Evolutionary conservation across 1,139 yeast genomes (phyloP).

Genomic region (Saccharomyces hybrid): DNA sequence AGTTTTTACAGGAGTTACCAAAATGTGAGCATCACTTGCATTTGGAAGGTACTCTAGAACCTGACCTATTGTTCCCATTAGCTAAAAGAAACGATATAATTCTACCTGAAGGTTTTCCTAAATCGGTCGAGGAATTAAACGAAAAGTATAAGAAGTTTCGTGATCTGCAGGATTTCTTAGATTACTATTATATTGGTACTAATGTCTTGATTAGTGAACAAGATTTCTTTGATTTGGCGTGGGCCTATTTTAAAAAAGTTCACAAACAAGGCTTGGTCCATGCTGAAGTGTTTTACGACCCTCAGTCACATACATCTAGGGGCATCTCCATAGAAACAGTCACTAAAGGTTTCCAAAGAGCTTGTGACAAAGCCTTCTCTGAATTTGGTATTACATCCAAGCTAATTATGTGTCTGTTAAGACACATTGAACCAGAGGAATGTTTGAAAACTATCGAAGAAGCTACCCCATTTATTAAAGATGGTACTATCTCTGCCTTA

Average conservation of each 20-base stretch:
- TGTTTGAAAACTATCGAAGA: conserved; percentile 50
- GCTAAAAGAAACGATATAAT: conserved; percentile 52
- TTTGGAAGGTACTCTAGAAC: conserved; percentile 74
- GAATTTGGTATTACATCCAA: conserved; percentile 58
- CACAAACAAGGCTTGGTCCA: conserved; percentile 54
- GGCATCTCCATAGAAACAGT: conserved; percentile 53
- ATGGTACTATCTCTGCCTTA: conserved; percentile 58
- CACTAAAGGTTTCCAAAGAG: conserved; percentile 56
- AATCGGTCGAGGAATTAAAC: conserved; percentile 44
- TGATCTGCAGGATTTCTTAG: conserved; percentile 67
- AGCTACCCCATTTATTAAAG: conserved; percentile 44
- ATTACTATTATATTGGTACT: conserved; percentile 74
- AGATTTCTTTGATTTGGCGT: conserved; percentile 71
- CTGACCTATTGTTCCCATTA: conserved; percentile 56
- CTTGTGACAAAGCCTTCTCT: conserved; percentile 49
- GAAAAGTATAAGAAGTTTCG: conserved; percentile 52
- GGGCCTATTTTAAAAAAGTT: conserved; percentile 59
- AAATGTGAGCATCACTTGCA: conserved; percentile 82
- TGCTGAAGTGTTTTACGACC: conserved; percentile 73
- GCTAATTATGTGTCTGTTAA: conserved; percentile 69
- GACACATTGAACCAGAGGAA: conserved; percentile 57
- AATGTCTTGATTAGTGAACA: conserved; percentile 55
- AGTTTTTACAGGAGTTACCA: conserved; percentile 58
- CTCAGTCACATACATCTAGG: conserved; percentile 73
- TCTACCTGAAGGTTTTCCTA: conserved; percentile 57